Percentiles rank a stretch among this genome's conserved stretches.
These are phyloP conservation scores for Auriscalpium vulgare DNA, from an alignment of 768 basidiomycete species.

Conservation along the genomic window DNA sequence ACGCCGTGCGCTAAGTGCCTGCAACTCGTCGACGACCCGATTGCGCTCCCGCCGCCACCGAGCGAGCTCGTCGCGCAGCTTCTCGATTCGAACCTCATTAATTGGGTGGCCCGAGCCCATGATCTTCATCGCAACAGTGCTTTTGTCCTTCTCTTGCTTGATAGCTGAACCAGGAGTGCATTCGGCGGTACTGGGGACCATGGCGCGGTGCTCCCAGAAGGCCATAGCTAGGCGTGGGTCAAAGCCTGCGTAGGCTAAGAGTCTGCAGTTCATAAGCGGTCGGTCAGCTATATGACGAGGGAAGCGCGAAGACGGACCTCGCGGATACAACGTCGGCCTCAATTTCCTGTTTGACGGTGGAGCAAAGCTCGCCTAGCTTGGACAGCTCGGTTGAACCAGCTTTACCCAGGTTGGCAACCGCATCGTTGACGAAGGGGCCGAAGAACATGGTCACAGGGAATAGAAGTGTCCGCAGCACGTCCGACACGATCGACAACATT, in stretches of 20 bases:
- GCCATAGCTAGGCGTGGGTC: slow-evolving; percentile 74
- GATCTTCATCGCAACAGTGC: slow-evolving; percentile 32
- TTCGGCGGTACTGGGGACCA: slow-evolving; percentile 30
- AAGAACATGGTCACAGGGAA: slow-evolving; percentile 89
- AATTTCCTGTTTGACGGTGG: slow-evolving; percentile 75
- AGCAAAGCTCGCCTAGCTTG: slow-evolving; percentile 68
- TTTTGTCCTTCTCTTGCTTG: slow-evolving; percentile 13
- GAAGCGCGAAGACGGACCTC: slow-evolving; percentile 38
- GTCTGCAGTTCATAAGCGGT: slow-evolving; percentile 30
- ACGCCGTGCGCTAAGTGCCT: neutral
- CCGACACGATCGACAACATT: slow-evolving; percentile 66
- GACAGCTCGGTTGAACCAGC: slow-evolving; percentile 69
- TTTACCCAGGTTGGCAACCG: slow-evolving; percentile 73
- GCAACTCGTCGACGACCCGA: slow-evolving; percentile 14
- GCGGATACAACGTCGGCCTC: slow-evolving; percentile 90
- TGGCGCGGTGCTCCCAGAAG: slow-evolving; percentile 71
- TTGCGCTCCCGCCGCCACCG: slow-evolving; percentile 57
- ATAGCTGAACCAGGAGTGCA: slow-evolving; percentile 30
- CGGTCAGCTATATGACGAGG: neutral
- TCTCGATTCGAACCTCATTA: slow-evolving; percentile 51
- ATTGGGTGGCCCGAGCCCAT: slow-evolving; percentile 62
- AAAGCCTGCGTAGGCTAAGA: slow-evolving; percentile 90
- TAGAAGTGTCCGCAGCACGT: slow-evolving; percentile 67
- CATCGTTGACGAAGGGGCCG: slow-evolving; percentile 94
- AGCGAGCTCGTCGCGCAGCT: slow-evolving; percentile 56